Percentiles rank a stretch among this genome's conserved stretches.
phyloP scores from a whole-genome alignment of 352 stramenopile genomes.

The Pelagophyceae sp. region DNA sequence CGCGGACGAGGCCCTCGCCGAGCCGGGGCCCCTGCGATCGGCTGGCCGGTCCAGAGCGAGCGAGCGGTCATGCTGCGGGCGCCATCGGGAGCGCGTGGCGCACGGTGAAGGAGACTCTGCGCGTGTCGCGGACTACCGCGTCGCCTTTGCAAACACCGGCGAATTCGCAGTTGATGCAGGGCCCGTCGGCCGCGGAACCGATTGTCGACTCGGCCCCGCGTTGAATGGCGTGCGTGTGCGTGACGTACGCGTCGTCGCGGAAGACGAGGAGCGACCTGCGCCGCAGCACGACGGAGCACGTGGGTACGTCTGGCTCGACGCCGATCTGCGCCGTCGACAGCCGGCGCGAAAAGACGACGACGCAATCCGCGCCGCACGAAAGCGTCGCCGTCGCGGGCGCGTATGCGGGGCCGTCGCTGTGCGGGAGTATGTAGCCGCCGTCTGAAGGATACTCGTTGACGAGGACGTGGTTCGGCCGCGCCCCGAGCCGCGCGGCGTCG shows the following conservation, averaged over 20 bases:
- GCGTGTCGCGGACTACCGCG: neutral
- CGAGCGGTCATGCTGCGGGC: no score
- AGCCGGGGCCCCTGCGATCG: no score
- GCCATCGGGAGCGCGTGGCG: neutral
- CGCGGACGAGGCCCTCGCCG: no score
- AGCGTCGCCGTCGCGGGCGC: neutral
- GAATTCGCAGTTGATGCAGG: neutral
- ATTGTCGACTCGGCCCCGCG: no score
- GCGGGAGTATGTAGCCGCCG: neutral
- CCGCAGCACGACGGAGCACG: neutral
- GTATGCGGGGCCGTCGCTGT: slow-evolving; percentile 16
- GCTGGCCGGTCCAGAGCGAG: no score
- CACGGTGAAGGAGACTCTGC: neutral
- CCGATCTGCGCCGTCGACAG: neutral
- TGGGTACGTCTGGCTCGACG: neutral
- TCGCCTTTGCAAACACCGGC: neutral
- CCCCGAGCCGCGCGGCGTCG: neutral
- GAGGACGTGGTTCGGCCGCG: neutral
- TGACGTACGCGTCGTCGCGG: neutral
- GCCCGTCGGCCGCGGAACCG: neutral
- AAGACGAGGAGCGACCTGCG: slow-evolving; percentile 15
- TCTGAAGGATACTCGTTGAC: neutral
- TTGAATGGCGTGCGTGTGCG: neutral
- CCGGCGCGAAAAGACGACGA: neutral
- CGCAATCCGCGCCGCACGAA: neutral